A percentile compares a stretch with the other conserved stretches of the same genome.
Conservation (phyloP, 78 protist genomes). For the Creolimax fragrantissima region DNA sequence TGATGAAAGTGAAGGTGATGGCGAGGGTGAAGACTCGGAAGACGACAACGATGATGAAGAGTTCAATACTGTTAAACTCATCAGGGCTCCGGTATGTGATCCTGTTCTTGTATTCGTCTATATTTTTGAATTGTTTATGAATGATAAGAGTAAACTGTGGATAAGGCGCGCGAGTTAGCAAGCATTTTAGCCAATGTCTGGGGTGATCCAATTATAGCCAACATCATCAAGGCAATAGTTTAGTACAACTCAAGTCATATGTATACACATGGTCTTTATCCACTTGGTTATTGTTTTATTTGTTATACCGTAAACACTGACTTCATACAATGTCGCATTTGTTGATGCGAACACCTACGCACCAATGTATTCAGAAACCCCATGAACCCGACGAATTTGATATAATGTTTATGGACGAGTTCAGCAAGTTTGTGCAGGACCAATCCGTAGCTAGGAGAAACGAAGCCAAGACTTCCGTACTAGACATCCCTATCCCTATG, state of each 20-base stretch:
- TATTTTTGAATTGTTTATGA: neutral
- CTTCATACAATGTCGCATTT: too few relatives aligned
- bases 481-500: neutral
- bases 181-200: too few relatives aligned
- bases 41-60: constrained; percentile 6
- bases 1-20: neutral
- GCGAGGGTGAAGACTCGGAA: neutral
- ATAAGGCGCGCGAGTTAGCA: too few relatives aligned
- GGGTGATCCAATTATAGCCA: too few relatives aligned
- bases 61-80: neutral
- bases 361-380: neutral
- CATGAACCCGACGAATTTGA: neutral
- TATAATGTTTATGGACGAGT: neutral
- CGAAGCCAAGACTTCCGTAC: neutral
- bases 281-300: too few relatives aligned
- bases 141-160: too few relatives aligned
- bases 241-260: too few relatives aligned
- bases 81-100: neutral
- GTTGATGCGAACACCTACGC: too few relatives aligned
- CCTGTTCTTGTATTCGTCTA: neutral
- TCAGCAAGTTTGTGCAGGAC: neutral
- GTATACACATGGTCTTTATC: too few relatives aligned
- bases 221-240: too few relatives aligned
- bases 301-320: too few relatives aligned
- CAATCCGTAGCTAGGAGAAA: neutral